A percentile compares a stretch with the other conserved stretches of the same genome.
phyloP scores from a whole-genome alignment of 2,329 filamentous ascomycete genomes.

The Orbilia quercus region DNA sequence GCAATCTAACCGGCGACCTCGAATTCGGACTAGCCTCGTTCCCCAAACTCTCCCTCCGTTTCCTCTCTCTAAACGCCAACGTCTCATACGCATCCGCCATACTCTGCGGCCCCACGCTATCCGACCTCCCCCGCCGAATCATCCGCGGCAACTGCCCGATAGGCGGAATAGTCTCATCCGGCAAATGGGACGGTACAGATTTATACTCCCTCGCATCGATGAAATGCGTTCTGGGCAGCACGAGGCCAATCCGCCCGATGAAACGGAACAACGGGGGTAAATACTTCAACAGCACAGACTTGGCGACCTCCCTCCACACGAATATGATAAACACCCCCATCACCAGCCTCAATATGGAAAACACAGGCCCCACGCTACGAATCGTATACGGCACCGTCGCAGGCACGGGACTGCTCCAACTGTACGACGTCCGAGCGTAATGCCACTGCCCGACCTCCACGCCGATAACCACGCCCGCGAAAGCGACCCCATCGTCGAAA shows the following conservation, averaged over 20 bases:
- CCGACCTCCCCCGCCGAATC: conserved; percentile 82
- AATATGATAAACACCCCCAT: conserved; percentile 86
- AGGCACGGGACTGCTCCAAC: conserved; percentile 68
- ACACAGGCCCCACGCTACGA: conserved; percentile 73
- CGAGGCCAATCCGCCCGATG: conserved; percentile 81
- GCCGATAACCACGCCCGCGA: conserved; percentile 89
- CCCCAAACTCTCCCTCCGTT: conserved; percentile 71
- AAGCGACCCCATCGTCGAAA: conserved; percentile 94
- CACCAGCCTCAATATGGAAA: conserved; percentile 70
- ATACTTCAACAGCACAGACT: conserved; percentile 79
- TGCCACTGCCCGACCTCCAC: conserved; percentile 86
- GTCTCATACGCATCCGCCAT: conserved; percentile 97
- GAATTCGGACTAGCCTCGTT: conserved; percentile 58
- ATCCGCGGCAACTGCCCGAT: conserved; percentile 83
- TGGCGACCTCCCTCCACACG: conserved; percentile 88
- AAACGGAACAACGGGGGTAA: conserved; percentile 89
- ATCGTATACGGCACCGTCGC: conserved; percentile 75
- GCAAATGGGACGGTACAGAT: conserved; percentile 76
- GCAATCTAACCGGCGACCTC: conserved; percentile 59
- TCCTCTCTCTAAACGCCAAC: conserved; percentile 85
- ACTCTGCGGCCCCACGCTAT: conserved; percentile 93
- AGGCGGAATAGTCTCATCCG: conserved; percentile 86
- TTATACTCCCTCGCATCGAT: conserved; percentile 85
- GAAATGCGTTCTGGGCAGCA: conserved; percentile 89
- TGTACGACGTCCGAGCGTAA: conserved; percentile 71